Conservation (phyloP, 1,139 yeast species). For the Taphrina deformans region DNA sequence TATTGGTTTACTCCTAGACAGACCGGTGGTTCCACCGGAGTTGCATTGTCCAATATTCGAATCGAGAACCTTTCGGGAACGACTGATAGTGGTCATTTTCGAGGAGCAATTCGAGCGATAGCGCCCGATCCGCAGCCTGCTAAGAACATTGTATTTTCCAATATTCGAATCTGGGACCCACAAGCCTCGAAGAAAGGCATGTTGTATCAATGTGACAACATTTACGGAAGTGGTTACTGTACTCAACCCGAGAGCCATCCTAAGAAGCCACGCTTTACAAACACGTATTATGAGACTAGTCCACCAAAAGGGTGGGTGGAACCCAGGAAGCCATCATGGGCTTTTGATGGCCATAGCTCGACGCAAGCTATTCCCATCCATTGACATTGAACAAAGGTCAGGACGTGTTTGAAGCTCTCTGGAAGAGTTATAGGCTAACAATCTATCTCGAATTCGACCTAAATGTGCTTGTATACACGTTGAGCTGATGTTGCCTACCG, state of each 20-base stretch:
- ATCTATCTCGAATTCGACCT: too few relatives aligned
- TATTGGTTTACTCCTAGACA: not conserved
- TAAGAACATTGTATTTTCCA: not conserved
- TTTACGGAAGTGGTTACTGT: not conserved
- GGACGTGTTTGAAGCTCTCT: not conserved
- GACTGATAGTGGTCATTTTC: not conserved
- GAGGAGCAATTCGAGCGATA: not conserved
- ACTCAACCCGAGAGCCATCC: not conserved
- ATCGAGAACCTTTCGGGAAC: conserved; percentile 3
- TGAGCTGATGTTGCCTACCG: too few relatives aligned
- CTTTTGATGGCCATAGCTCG: not conserved
- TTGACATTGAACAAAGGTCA: not conserved
- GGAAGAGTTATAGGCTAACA: not conserved
- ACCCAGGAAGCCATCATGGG: conserved; percentile 3
- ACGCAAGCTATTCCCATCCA: not conserved
- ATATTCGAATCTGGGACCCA: conserved; percentile 10
- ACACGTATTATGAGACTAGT: not conserved
- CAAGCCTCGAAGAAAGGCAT: not conserved
- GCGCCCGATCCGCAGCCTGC: not conserved
- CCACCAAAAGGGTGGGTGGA: not conserved
- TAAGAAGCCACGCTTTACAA: not conserved
- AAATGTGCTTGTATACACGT: too few relatives aligned
- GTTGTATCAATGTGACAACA: not conserved
- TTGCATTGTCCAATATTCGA: not conserved
- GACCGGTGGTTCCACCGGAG: conserved; percentile 4